Base-by-base conservation (phyloP, 805 yeast species). In the Debaryomyces prosopidis region DNA sequence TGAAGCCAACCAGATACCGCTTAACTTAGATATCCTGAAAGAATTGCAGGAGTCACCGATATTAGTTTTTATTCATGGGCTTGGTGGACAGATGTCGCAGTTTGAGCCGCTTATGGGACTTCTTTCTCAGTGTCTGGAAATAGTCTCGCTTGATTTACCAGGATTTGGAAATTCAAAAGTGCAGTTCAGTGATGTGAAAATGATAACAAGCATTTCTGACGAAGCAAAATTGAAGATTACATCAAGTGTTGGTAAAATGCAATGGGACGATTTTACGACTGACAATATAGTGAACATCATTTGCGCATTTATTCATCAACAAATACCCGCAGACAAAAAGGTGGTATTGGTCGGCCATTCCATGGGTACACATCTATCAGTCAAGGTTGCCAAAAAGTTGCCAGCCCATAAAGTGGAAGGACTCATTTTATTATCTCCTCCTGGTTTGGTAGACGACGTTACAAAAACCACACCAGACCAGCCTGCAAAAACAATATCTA, bases 61-160 rank as follows among this genome's bases (percentile, higher is more conserved):
- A 2, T 63, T 86, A 5, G 65, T 89, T 2, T 79, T 89, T 45
- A 59, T 91, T 15, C 97, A 90, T 68, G 98, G 98, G 0, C 64
- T 92, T 16, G 98, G 97, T 1, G 98, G 98, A 2, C 92, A 84
- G 54, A 70, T 87, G 59, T 80, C 89, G 17, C 97, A 90, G 61
- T 91, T 91, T 61, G 94, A 87, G 56, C 82, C 85, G 1, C 66
- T 88, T 32, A 65, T 88, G 60, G 83, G 81, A 20, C 70, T 80
- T 42, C 79, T 87, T 52, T 68, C 85, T 28, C 82, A 79, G 51
- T 77, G 82, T 49, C 77, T 81, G 48, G 84, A 81, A 45, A 76
- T 89, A 15, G 58, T 87, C 34, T 80, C 91, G 0, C 53, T 91
- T 12, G 98, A 91, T 60, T 68, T 90, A 42, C 97, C 97, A 1